These are phyloP conservation scores for Laetiporus sulphureus DNA, from an alignment of 1,284 basidiomycete species.

Conservation along the genomic window DNA sequence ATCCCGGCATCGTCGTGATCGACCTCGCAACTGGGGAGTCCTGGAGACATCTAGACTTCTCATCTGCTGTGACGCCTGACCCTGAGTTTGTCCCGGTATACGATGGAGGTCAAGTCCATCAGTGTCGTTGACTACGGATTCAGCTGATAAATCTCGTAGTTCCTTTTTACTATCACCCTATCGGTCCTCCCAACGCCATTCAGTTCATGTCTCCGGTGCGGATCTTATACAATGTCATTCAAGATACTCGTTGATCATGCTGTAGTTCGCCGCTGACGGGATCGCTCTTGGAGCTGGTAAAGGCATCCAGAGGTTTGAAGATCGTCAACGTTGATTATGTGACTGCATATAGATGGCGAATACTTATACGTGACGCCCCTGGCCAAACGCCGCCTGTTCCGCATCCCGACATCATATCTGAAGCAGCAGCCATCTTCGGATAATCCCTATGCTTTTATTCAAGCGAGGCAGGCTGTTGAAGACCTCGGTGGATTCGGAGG, in stretches of 20 bases:
- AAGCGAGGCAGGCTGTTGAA: conserved; percentile 16
- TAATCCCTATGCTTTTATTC: conserved; percentile 17
- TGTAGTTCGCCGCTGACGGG: conserved; percentile 12
- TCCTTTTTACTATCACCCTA: conserved; percentile 10
- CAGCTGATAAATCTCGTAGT: not conserved
- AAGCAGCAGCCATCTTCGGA: conserved; percentile 14
- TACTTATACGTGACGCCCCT: conserved; percentile 23
- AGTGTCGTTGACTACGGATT: not conserved
- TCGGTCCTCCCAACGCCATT: conserved; percentile 11
- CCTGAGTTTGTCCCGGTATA: conserved; percentile 20
- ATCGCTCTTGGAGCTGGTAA: conserved; percentile 14
- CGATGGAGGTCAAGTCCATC: conserved; percentile 14
- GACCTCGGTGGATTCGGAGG: conserved; percentile 16
- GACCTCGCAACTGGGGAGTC: conserved; percentile 24
- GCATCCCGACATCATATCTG: conserved; percentile 21
- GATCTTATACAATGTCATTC: not conserved
- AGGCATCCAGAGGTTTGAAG: too few relatives aligned
- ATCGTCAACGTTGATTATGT: not conserved
- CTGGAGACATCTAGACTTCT: conserved; percentile 24
- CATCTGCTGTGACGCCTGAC: conserved; percentile 11
- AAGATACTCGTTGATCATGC: too few relatives aligned
- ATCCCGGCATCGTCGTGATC: conserved; percentile 22
- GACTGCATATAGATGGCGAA: conserved; percentile 16
- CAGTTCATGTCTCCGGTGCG: conserved; percentile 9
- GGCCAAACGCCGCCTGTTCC: conserved; percentile 20